Base-by-base conservation (phyloP, 73 alveolate species). In the Durusdinium trenchii region DNA sequence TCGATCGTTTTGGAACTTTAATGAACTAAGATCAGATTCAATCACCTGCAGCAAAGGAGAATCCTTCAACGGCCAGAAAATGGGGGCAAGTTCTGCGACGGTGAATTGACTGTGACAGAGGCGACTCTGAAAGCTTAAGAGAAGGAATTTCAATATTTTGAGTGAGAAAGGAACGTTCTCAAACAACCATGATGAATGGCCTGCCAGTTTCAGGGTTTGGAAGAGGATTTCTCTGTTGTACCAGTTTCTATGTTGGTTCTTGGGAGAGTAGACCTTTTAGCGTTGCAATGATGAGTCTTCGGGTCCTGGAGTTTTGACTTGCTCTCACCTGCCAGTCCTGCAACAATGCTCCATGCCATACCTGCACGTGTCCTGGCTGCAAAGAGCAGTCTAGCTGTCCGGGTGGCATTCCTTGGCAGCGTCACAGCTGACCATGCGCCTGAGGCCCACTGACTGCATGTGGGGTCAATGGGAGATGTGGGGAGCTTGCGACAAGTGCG, bases 401-500 rank as follows among this genome's bases (percentile, higher is more conserved):
- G n/a, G 30, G 73, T 23, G 18, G n/a, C 73, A 23, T 60, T n/a
- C 69, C 69, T 57, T 57, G 12, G 18, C n/a, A 60, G 73, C 73
- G 73, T 60, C 73, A 60, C 18, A 60, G 0, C 4, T 2, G 30
- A 23, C 73, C 18, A 23, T 32, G 18, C 73, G 1, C 3, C 51
- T 16, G 76, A 84, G 94, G 78, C 79, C 61, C 36, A 78, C 82
- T 52, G 98, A 91, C 76, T 91, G 98, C 78, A 9, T 91, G 48
- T 91, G 98, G 98, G 85, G 89, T 18, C 43, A 54, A 20, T 91
- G 98, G 98, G 98, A 42, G 42, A 91, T 91, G 98, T 91, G 98
- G 98, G 98, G 98, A 18, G 98, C 98, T 40, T 91, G 98, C n/a
- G 98, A 91, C 89, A 91, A 91, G 40, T 91, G 98, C n/a, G 98